These are phyloP conservation scores for Leccinum disarticulatum DNA, from an alignment of 768 basidiomycete species.

Conservation along the genomic window DNA sequence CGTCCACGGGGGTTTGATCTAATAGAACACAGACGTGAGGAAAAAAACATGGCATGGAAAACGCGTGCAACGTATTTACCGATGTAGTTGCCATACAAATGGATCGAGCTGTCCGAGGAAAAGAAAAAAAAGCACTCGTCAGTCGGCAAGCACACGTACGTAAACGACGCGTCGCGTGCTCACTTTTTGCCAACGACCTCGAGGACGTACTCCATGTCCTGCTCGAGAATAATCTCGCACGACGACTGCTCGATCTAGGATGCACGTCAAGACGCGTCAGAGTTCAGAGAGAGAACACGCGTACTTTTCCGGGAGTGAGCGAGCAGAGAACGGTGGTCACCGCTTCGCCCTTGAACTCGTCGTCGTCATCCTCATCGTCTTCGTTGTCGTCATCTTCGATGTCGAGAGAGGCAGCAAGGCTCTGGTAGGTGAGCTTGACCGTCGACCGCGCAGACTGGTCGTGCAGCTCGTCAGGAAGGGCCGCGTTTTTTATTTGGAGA, in stretches of 20 bases:
- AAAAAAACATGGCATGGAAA: neutral
- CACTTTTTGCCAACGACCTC: conserved; percentile 83
- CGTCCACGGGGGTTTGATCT: conserved; percentile 21
- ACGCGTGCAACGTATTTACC: conserved; percentile 39
- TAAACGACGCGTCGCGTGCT: conserved; percentile 14
- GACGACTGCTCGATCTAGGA: conserved; percentile 73
- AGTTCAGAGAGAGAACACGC: conserved; percentile 12
- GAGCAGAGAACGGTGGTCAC: conserved; percentile 69
- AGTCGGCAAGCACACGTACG: neutral
- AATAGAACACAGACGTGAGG: conserved; percentile 5
- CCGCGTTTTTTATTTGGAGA: conserved; percentile 78
- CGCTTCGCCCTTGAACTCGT: conserved; percentile 37
- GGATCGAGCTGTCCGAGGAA: conserved; percentile 51
- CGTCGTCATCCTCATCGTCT: conserved; percentile 38
- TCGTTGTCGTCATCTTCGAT: conserved; percentile 46
- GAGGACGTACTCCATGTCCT: conserved; percentile 64
- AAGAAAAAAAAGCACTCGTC: conserved; percentile 6
- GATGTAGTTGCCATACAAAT: conserved; percentile 85
- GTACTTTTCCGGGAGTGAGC: conserved; percentile 78
- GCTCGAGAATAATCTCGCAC: conserved; percentile 69
- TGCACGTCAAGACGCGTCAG: conserved; percentile 7
- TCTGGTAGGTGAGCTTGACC: conserved; percentile 63
- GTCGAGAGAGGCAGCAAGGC: conserved; percentile 32
- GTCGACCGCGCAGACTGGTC: conserved; percentile 62
- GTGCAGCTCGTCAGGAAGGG: conserved; percentile 70